These are phyloP conservation scores for Santalum album DNA, from an alignment of 164 flowering plant genomes.

Conservation along the genomic window DNA sequence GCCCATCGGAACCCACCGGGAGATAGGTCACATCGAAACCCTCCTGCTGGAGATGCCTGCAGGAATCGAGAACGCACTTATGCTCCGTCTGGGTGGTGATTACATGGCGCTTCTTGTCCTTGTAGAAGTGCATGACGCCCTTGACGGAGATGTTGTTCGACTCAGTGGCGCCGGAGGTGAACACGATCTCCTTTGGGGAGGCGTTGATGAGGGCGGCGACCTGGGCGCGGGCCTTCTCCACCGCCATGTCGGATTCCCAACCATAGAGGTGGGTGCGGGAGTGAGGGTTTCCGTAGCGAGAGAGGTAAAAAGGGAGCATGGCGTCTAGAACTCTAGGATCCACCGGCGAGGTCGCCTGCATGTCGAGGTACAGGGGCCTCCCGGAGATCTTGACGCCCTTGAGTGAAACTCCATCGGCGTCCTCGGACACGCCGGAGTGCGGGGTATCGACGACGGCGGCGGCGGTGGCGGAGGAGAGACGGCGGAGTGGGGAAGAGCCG, in stretches of 20 bases:
- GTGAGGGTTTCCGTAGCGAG: constrained; percentile 89
- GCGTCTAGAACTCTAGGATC: constrained; percentile 89
- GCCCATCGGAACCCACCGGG: constrained; percentile 68
- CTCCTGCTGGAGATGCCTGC: constrained; percentile 85
- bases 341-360: constrained; percentile 93
- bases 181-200: constrained; percentile 82
- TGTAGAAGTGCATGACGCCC: constrained; percentile 77
- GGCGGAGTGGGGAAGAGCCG: constrained; percentile 18
- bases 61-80: constrained; percentile 92
- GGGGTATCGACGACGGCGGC: constrained; percentile 14
- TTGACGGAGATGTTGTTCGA: constrained; percentile 87
- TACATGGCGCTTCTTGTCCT: constrained; percentile 68
- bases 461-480: constrained; percentile 40
- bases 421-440: constrained; percentile 16
- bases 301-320: constrained; percentile 73
- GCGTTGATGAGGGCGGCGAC: constrained; percentile 68
- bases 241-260: constrained; percentile 92
- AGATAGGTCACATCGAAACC: constrained; percentile 87
- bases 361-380: constrained; percentile 80
- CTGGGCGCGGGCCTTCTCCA: constrained; percentile 68
- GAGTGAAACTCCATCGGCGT: constrained; percentile 30
- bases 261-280: constrained; percentile 95
- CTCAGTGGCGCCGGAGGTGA: constrained; percentile 98
- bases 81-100: constrained; percentile 98
- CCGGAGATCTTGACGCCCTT: constrained; percentile 84